Conservation (phyloP, 345 rosid species). For the Anastatica hierochuntica region DNA sequence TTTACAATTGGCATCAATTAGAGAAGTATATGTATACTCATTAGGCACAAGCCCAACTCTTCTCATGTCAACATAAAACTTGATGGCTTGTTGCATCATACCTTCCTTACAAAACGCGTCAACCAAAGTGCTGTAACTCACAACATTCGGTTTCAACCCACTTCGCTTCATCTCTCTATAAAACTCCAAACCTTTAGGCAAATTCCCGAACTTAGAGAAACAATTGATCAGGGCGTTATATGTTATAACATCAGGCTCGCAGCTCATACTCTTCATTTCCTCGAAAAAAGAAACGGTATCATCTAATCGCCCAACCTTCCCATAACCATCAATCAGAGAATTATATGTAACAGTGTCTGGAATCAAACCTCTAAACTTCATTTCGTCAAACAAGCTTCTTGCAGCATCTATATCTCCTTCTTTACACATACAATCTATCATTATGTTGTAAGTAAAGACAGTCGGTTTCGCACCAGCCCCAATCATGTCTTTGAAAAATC, state of each 20-base stretch:
- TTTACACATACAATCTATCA: slow-evolving; percentile 61
- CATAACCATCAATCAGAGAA: slow-evolving; percentile 58
- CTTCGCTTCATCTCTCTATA: slow-evolving; percentile 41
- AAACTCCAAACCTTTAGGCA: slow-evolving; percentile 41
- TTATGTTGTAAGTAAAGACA: slow-evolving; percentile 52
- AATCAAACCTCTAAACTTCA: slow-evolving; percentile 42
- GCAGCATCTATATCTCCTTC: slow-evolving; percentile 48
- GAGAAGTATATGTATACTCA: slow-evolving; percentile 57
- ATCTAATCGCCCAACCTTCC: slow-evolving; percentile 47
- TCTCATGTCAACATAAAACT: slow-evolving; percentile 59
- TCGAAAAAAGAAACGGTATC: slow-evolving; percentile 33
- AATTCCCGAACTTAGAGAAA: slow-evolving; percentile 39
- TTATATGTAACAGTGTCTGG: slow-evolving; percentile 71
- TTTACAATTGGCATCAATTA: slow-evolving; percentile 63
- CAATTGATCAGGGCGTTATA: slow-evolving; percentile 55
- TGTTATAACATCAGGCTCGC: slow-evolving; percentile 52
- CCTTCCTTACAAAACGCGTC: slow-evolving; percentile 65
- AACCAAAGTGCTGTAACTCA: slow-evolving; percentile 56
- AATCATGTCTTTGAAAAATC: slow-evolving; percentile 43
- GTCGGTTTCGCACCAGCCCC: slow-evolving; percentile 40
- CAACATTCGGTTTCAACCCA: slow-evolving; percentile 49
- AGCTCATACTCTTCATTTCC: slow-evolving; percentile 46
- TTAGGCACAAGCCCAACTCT: slow-evolving; percentile 53
- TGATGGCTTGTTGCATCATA: slow-evolving; percentile 53
- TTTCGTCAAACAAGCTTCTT: slow-evolving; percentile 37